These are phyloP conservation scores for Dacryopinax primogenitus DNA, from an alignment of 768 basidiomycete genomes.

Conservation along the genomic window DNA sequence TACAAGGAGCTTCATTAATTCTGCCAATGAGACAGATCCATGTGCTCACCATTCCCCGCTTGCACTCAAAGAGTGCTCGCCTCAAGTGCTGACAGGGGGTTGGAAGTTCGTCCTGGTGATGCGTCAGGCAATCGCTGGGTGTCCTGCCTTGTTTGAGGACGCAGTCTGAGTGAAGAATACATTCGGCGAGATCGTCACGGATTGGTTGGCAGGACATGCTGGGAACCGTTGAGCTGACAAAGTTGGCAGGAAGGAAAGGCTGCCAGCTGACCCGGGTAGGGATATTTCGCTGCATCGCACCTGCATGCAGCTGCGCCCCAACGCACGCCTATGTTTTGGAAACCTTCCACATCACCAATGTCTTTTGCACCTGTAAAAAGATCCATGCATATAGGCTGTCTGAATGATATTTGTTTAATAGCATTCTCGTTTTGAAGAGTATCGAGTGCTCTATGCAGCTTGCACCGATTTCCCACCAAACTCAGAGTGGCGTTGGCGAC, in stretches of 20 bases:
- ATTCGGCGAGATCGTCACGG: constrained; percentile 66
- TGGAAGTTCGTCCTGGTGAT: constrained; percentile 64
- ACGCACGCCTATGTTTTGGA: too few relatives aligned
- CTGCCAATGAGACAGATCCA: constrained; percentile 5
- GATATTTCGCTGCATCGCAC: too few relatives aligned
- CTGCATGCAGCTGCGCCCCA: too few relatives aligned
- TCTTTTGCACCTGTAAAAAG: too few relatives aligned
- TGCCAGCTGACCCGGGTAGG: not conserved
- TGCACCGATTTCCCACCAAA: too few relatives aligned
- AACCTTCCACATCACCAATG: too few relatives aligned
- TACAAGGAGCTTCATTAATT: constrained; percentile 22
- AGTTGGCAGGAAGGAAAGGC: not conserved
- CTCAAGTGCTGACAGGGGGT: constrained; percentile 67
- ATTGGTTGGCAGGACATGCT: constrained; percentile 54
- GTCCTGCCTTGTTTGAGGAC: constrained; percentile 62
- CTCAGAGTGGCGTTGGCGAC: too few relatives aligned
- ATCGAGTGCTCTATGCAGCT: too few relatives aligned
- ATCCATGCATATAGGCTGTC: too few relatives aligned
- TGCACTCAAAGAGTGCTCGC: constrained; percentile 79
- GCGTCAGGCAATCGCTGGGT: constrained; percentile 74
- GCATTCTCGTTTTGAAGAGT: too few relatives aligned
- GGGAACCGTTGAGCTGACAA: not conserved
- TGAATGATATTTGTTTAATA: too few relatives aligned
- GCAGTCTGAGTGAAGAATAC: constrained; percentile 74
- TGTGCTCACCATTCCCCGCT: constrained; percentile 65